A percentile compares a stretch with the other conserved stretches of the same genome.
phyloP scores from a whole-genome alignment of 495 filamentous ascomycete genomes.

The Penicillium chermesinum region DNA sequence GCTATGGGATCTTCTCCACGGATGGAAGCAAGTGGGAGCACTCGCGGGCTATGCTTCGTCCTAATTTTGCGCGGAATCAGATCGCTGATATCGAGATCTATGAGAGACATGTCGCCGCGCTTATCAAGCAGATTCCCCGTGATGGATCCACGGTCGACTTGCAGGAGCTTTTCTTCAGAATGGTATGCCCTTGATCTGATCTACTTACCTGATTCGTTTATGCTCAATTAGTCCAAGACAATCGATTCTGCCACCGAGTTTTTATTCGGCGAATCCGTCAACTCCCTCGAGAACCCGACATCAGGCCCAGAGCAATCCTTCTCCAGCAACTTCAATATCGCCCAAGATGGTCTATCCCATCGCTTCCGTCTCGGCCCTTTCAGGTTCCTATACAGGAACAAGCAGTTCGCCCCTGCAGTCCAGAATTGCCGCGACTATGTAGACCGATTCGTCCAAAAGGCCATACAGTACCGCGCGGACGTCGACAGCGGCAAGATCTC shows the following conservation, averaged over 20 bases:
- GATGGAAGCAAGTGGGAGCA: constrained; percentile 64
- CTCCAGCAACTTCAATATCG: not conserved
- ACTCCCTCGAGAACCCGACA: constrained; percentile 26
- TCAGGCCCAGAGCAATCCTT: not conserved
- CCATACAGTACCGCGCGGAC: not conserved
- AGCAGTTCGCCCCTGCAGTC: not conserved
- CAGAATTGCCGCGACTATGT: not conserved
- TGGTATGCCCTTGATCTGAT: too few species aligned
- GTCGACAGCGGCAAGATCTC: not conserved
- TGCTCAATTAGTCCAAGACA: constrained; percentile 48
- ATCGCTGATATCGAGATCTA: constrained; percentile 55
- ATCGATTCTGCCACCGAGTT: constrained; percentile 71
- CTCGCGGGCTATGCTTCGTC: constrained; percentile 57
- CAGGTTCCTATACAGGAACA: not conserved
- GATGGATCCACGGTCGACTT: constrained; percentile 54
- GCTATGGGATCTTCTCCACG: constrained; percentile 65
- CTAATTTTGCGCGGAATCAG: constrained; percentile 57
- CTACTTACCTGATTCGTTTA: too few species aligned
- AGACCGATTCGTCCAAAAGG: not conserved
- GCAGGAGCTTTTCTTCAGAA: constrained; percentile 56
- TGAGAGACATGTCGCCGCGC: constrained; percentile 53
- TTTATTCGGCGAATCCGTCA: constrained; percentile 57
- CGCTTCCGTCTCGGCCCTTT: not conserved
- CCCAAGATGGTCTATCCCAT: not conserved
- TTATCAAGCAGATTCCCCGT: constrained; percentile 41